These are phyloP conservation scores for Phlebiopsis flavidoalba DNA, from an alignment of 768 basidiomycete genomes.

Conservation along the genomic window DNA sequence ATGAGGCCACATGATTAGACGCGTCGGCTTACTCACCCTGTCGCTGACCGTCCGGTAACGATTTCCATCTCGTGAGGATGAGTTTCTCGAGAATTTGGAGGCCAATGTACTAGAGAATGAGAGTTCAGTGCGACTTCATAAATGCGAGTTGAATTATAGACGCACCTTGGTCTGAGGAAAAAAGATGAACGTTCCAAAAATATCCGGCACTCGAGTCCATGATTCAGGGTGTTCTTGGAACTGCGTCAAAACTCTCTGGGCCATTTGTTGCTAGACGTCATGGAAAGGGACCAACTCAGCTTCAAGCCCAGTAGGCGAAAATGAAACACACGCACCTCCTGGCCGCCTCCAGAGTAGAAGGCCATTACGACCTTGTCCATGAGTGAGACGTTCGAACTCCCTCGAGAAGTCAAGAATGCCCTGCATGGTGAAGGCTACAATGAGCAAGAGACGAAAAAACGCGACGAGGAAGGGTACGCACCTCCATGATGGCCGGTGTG, in stretches of 20 bases:
- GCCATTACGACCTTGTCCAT: slow-evolving; percentile 93
- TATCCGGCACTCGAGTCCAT: slow-evolving; percentile 95
- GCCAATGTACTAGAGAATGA: slow-evolving; percentile 79
- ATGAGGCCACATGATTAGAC: background rate
- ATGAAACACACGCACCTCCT: slow-evolving; percentile 55
- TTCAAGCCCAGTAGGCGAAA: slow-evolving; percentile 5
- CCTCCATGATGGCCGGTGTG: slow-evolving; percentile 33
- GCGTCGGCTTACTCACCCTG: slow-evolving; percentile 50
- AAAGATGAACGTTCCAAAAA: slow-evolving; percentile 81
- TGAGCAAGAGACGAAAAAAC: background rate
- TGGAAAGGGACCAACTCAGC: background rate
- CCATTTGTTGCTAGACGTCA: slow-evolving; percentile 77
- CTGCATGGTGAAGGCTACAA: slow-evolving; percentile 33
- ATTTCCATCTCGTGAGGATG: slow-evolving; percentile 93
- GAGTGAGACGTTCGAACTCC: slow-evolving; percentile 88
- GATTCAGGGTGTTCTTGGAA: slow-evolving; percentile 95
- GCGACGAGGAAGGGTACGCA: slow-evolving; percentile 13
- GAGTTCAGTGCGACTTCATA: slow-evolving; percentile 13
- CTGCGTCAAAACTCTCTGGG: slow-evolving; percentile 91
- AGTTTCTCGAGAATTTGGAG: slow-evolving; percentile 96
- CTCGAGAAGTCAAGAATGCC: slow-evolving; percentile 88
- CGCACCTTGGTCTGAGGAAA: slow-evolving; percentile 79
- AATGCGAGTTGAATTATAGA: background rate
- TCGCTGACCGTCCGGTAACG: slow-evolving; percentile 88
- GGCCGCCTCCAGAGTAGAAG: slow-evolving; percentile 81